phyloP scores from a whole-genome alignment of 169 alveolate genomes.

The Plasmodium adleri region DNA sequence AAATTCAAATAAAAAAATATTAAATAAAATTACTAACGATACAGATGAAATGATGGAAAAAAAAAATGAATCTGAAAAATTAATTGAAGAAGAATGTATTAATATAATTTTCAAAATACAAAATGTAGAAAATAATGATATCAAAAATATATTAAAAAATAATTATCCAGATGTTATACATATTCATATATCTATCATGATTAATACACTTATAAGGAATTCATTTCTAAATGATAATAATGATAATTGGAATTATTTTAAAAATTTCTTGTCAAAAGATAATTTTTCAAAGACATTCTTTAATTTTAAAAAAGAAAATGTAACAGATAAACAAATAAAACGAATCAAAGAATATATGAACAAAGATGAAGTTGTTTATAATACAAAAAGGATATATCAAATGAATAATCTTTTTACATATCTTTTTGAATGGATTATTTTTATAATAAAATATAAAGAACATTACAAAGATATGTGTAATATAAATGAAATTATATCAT shows the following conservation, averaged over 20 bases:
- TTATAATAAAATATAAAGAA: slow-evolving; percentile 57
- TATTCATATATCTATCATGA: slow-evolving; percentile 47
- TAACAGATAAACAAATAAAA: slow-evolving; percentile 60
- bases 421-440: slow-evolving; percentile 30
- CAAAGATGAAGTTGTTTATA: slow-evolving; percentile 23
- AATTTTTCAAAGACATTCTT: slow-evolving; percentile 56
- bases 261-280: slow-evolving; percentile 58
- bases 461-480: slow-evolving; percentile 35
- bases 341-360: slow-evolving; percentile 50
- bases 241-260: slow-evolving; percentile 76
- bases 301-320: slow-evolving; percentile 69
- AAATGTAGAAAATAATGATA: slow-evolving; percentile 64
- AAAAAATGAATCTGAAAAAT: slow-evolving; percentile 60
- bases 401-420: slow-evolving; percentile 58
- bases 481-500: slow-evolving; percentile 13
- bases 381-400: slow-evolving; percentile 12
- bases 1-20: slow-evolving; percentile 26
- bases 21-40: slow-evolving; percentile 41
- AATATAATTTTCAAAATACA: slow-evolving; percentile 66
- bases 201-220: slow-evolving; percentile 44
- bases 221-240: slow-evolving; percentile 45
- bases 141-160: slow-evolving; percentile 63
- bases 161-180: slow-evolving; percentile 24
- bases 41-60: slow-evolving; percentile 66
- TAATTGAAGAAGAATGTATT: slow-evolving; percentile 72